Evolutionary conservation across 148 eudicot species (phyloP), one percentile per base, ranked within the genome.

Genomic region (Heliamphora exappendiculata): DNA sequence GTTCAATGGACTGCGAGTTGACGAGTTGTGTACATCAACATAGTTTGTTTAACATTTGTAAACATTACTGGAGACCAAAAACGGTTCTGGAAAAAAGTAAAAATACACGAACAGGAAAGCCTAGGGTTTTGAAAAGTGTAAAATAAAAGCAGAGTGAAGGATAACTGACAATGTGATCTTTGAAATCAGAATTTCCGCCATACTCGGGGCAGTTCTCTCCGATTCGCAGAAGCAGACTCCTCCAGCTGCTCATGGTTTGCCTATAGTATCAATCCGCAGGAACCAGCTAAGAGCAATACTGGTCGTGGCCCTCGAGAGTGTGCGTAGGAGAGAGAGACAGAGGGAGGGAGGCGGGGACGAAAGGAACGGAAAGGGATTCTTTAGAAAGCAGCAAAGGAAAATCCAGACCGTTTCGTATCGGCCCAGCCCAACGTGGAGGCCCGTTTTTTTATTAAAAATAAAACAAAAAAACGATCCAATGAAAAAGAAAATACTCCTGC

Each of bases 121-220:
- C 3, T 49, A 70, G 80, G 67, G 83, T 57, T 68, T 70, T 5
- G 37, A 0, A 58, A 34, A 29, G 12, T 50, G 1, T 22, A 2
- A 14, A 17, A 34, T 7, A 41, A 54, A 0, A 78, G 24, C 6
- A 54, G 17, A 45, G 34, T 29, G 44, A 60, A 41, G 13, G 41
- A 65, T 19, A 39, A 69, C 81, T 75, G 22, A 89, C 92, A 83
- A 90, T 88, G 87, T 90, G 91, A 67, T 90, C 94, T 82, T 88
- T 90, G 84, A 76, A 78, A 76, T 88, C 94, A 51, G 83, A 33
- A 75, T 82, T 73, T 37, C 81, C 81, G 53, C 84, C 90, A 58
- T 90, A 90, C 67, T 90, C 91, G 26, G 88, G 81, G 68, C 84
- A 88, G 62, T 90, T 90, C 44, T 90, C 94, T 74, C 94, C 94